Evolutionary conservation across 306 rosid genomes (phyloP).

Genomic region (Vigna trinervia): DNA sequence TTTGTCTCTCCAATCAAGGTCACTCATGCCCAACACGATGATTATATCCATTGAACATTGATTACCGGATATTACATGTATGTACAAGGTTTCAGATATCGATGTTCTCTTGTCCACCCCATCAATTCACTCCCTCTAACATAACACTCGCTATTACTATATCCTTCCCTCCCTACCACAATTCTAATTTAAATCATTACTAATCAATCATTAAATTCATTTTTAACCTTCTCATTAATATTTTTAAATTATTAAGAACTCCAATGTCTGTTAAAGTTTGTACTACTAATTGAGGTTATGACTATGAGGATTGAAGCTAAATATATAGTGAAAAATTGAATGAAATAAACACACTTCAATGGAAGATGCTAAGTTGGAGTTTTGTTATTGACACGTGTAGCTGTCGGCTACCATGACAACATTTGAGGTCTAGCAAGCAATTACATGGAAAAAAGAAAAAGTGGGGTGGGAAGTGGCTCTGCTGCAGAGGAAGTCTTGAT

Average conservation of each 20-base stretch:
- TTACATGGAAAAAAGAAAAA: constrained; percentile 38
- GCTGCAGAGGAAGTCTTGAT: constrained; percentile 18
- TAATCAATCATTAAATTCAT: no score
- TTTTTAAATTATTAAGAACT: no score
- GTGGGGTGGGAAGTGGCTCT: constrained; percentile 9
- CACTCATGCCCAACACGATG: constrained; percentile 60
- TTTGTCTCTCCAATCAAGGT: constrained; percentile 45
- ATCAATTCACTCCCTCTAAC: constrained; percentile 43
- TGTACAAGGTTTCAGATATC: constrained; percentile 53
- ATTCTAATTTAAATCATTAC: no score
- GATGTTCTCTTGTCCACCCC: constrained; percentile 53
- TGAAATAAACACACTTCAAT: constrained; percentile 3
- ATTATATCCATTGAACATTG: constrained; percentile 68
- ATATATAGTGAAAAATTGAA: neutral
- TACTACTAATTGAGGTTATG: neutral
- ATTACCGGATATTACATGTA: constrained; percentile 36
- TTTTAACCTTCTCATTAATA: no score
- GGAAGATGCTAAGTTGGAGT: constrained; percentile 37
- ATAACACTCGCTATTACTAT: no score
- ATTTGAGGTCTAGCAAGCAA: constrained; percentile 44
- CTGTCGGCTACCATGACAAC: constrained; percentile 61
- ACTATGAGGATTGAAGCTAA: neutral
- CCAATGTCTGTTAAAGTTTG: no score
- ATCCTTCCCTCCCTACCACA: neutral
- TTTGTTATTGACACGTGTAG: constrained; percentile 51